A percentile compares a stretch with the other conserved stretches of the same genome.
These are phyloP conservation scores for Albifimbria verrucaria DNA, from an alignment of 2,329 filamentous ascomycete genomes.

Conservation along the genomic window DNA sequence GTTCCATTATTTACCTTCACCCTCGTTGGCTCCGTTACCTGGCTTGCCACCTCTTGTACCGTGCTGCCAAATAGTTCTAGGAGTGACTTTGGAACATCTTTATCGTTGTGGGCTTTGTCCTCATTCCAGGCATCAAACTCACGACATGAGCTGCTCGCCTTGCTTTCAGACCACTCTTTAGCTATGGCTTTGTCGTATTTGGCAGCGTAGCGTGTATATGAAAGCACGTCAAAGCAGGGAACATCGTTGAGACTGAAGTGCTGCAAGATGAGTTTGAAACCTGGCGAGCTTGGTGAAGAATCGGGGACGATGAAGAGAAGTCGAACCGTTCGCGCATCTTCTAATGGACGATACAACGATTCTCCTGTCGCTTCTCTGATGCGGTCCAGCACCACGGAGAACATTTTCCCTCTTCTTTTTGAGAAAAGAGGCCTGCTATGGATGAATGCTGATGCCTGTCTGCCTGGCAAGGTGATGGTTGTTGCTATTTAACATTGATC, in stretches of 20 bases:
- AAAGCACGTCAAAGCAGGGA: not conserved
- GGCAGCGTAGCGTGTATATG: not conserved
- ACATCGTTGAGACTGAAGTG: not conserved
- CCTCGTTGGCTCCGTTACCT: not conserved
- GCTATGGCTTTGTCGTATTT: not conserved
- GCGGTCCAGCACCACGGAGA: not conserved
- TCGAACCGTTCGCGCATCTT: not conserved
- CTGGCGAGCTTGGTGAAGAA: not conserved
- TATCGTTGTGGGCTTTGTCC: not conserved
- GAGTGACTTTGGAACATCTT: not conserved
- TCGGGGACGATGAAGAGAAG: not conserved
- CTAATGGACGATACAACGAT: not conserved
- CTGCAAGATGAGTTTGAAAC: not conserved
- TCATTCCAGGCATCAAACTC: not conserved
- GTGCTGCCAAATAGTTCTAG: not conserved
- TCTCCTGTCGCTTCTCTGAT: not conserved
- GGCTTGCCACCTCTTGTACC: not conserved
- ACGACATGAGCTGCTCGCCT: not conserved
- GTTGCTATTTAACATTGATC: no score
- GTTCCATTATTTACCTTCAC: not conserved
- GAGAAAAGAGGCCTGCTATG: no score
- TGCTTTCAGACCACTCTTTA: no score
- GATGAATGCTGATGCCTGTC: no score
- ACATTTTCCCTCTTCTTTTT: no score
- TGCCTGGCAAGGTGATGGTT: no score